Base-by-base conservation (phyloP, 2,329 filamentous ascomycete genomes). In the Arthrobotrys pseudoclavata region DNA sequence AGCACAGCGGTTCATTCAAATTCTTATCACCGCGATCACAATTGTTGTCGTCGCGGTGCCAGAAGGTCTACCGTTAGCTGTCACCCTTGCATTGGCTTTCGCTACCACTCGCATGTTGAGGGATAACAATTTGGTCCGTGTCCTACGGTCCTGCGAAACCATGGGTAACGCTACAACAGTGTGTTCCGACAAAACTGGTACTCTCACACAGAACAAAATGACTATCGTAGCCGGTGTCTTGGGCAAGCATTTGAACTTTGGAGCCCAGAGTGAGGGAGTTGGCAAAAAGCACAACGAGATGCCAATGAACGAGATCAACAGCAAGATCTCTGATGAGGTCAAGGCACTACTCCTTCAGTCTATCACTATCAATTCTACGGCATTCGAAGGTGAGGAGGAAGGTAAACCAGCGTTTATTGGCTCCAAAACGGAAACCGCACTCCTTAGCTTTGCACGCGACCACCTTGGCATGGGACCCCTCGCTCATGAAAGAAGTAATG, bases 161-260 rank as follows among this genome's bases (percentile, higher is more conserved):
- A 91, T 91, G 89, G 90, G 90, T 4, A 91, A 91, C 80, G 89
- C 89, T 29, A 91, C 89, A 1, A 91, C 91, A 0, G 91, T 95
- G 40, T 95, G 92, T 83, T 94, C 92, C 3, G 92, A 93, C 83
- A 93, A 93, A 84, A 93, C 91, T 0, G 91, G 91, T 61, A 93
- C 91, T 4, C 84, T 93, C 18, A 93, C 91, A 0, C 90, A 91
- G 60, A 86, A 86, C 82, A 85, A 85, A 79, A 86, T 85, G 84
- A 85, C 83, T 6, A 83, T 85, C 3, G 81, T 82, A 34, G 81
- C 83, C 22, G 84, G 84, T 47, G 84, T 82, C 0, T 82, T 85
- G 34, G 83, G 83, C 6, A 80, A 81, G 42, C 80, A 82, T 48
- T 79, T 79, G 12, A 69, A 55, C 24, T 82, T 81, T 37, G 80